Evolutionary conservation across 169 alveolate genomes (phyloP), one percentile per base, ranked within the genome.

Genomic region (Plasmodium fragile): DNA sequence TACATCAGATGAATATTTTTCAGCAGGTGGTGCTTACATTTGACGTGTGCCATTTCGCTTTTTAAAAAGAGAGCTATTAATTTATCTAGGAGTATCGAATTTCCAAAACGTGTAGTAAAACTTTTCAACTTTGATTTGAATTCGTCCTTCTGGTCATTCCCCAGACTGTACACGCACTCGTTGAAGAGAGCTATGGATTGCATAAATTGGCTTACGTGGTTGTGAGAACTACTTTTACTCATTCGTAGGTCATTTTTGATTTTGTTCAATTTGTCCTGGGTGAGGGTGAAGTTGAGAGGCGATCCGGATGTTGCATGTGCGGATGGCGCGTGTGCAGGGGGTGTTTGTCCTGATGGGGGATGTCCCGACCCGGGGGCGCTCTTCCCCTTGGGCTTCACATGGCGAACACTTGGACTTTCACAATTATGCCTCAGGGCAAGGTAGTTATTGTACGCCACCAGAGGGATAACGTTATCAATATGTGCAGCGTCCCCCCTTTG

Each of bases 391-490:
- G 32, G 75, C 41, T 28, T 65, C 41, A 65, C 34, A 65, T 65
- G 75, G 41, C 36, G 41, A 22, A 25, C 36, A 28, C 39, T 65
- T 65, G 18, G 10, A 28, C 75, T 3, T 65, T 65, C 75, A 75
- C 59, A 75, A n/a, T 89, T 89, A 89, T 89, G 52, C 52, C 71
- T 89, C 18, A 89, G 34, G 4, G 94, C 94, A 5, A 72, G 28
- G 82, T 89, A 89, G 49, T 89, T 89, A 36, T 89, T 89, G 72
- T 89, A 89, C 16, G 91, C 81, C 71, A 77, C 32, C 36, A 89
- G 52, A 5, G 45, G 36, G 75, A 65, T 65, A 39, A 65, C 13
- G 0, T n/a, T 25, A 2, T 8, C 75, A 25, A 0, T 1, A 65
- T 13, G 4, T 65, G 2, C 32, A 28, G 72, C 83, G 25, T 36